Evolutionary conservation across 805 yeast species (phyloP).

Genomic region (Candida easanensis): DNA sequence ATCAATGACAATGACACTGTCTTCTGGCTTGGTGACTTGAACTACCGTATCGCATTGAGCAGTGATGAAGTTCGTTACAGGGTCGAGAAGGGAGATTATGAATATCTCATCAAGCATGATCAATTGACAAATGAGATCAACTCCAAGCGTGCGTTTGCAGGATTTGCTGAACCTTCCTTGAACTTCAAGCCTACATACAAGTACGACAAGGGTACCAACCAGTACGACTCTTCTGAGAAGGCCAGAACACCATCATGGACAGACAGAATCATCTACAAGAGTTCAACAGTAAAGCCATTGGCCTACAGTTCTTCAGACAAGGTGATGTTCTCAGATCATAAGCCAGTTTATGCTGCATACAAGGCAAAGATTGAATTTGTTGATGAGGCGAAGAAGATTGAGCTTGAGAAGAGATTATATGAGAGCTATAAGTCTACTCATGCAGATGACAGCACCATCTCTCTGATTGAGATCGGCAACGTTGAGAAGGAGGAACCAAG

Average conservation of each 20-base stretch:
- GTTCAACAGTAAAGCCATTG: constrained; percentile 45
- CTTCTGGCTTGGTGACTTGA: constrained; percentile 93
- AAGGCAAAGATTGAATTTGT: constrained; percentile 62
- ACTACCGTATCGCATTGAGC: constrained; percentile 72
- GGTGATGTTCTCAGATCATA: constrained; percentile 77
- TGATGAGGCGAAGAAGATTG: constrained; percentile 58
- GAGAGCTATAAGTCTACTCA: constrained; percentile 46
- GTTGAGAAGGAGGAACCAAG: constrained; percentile 2
- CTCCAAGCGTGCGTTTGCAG: constrained; percentile 58
- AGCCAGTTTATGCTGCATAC: constrained; percentile 87
- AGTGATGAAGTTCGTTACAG: constrained; percentile 65
- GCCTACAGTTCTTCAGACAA: constrained; percentile 64
- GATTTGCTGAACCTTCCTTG: constrained; percentile 74
- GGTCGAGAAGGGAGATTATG: constrained; percentile 47
- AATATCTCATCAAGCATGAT: constrained; percentile 62
- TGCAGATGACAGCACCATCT: constrained; percentile 27
- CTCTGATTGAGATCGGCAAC: constrained; percentile 21
- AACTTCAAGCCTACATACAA: constrained; percentile 89
- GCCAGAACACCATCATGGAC: constrained; percentile 97
- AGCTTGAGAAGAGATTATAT: constrained; percentile 57
- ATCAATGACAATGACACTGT: constrained; percentile 78
- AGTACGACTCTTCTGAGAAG: constrained; percentile 88
- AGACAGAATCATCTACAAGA: constrained; percentile 58
- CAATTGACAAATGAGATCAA: constrained; percentile 84
- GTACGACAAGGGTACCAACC: constrained; percentile 80